Base-by-base conservation (phyloP, 495 filamentous ascomycete genomes). In the Talaromyces ruber region DNA sequence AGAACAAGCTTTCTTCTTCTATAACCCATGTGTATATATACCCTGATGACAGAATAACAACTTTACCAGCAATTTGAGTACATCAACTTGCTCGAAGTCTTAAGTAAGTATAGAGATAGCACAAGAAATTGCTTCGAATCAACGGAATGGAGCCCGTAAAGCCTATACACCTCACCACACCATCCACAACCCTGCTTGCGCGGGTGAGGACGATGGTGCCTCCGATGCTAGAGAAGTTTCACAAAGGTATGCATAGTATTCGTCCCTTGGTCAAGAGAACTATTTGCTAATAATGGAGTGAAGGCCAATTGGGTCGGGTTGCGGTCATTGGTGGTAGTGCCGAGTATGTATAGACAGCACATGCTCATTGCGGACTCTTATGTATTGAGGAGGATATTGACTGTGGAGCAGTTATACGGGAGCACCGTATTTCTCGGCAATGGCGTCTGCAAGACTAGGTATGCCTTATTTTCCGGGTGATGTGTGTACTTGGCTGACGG, bases 381-480 rank as follows among this genome's bases (percentile, higher is more conserved):
- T 28, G 30, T 26, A 64, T 29, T 11, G 14, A 21, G 11, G 18
- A 29, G 26, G 14, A 2, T 24, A 39, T 12, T 29, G 25, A 50
- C 52, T 50, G 4, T 52, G 2, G 39, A 3, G 34, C 58, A 86
- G 83, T 76, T 98, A 98, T 70, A 96, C 94, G 9, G 94, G 94
- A 37, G 94, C 94, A 54, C 94, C 94, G 39, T 98, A 96, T 76
- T 98, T 98, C 74, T 97, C 93, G 28, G 93, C 94, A 52, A 96
- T 96, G 84, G 94, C 94, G 39, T 95, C 91, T 56, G 95, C 95
- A 55, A 81, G 88, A 69, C 75, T 98, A 70, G 84, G 85, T 76
- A 75, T 61, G 62, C 66, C 71, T 61, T 70, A 73, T 64, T 67
- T 73, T 65, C 6, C 12, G 61, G 6, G 8, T 21, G 6, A 58